Evolutionary conservation across 176 grass and related monocot species (phyloP), one percentile per base, ranked within the genome.

Genomic region (Rhynchospora pubera): DNA sequence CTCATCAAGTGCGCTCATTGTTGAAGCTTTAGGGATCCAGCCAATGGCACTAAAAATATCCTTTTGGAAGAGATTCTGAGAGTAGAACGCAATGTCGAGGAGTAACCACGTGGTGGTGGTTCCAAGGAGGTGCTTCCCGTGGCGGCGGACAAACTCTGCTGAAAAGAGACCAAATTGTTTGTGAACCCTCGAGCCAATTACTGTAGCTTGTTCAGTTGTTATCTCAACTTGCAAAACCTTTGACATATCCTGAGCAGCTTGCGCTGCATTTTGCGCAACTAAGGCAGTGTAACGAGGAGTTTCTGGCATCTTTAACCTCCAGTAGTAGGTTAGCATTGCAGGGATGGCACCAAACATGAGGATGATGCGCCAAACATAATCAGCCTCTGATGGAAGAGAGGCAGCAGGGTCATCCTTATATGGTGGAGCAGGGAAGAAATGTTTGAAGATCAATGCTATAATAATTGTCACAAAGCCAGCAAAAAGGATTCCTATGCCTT

Each of bases 11-110:
- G 84, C 84, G 62, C 60, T 86, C 84, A 86, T 86, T 6, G 43
- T 86, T 4, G 76, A 44, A 8, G 51, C 62, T 80, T 86, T 86
- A 21, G 84, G 84, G 47, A 86, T 81, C 84, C 84, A 86, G 5
- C 84, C 84, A 46, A 86, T 72, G 51, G 84, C 84, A 50, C 62
- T 86, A 34, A 86, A 86, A 14, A 86, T 86, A 53, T 86, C 84
- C 48, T 86, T 86, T 61, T 86, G 84, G 77, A 86, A 86, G 1
- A 86, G 78, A 62, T 86, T 86, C 64, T 86, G 84, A 7, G 77
- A 80, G 84, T 86, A 82, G 78, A 81, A 86, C n/a, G 85, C 85
- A 19, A 86, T 86, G 78, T 86, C 85, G 30, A 86, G 85, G 19
- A 86, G 85, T 28, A 86, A 70, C 85, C 85, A 86, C 9, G 85